A percentile compares a stretch with the other conserved stretches of the same genome.
These are phyloP conservation scores for Diophrys appendiculata DNA, from an alignment of 73 alveolate genomes.

Conservation along the genomic window DNA sequence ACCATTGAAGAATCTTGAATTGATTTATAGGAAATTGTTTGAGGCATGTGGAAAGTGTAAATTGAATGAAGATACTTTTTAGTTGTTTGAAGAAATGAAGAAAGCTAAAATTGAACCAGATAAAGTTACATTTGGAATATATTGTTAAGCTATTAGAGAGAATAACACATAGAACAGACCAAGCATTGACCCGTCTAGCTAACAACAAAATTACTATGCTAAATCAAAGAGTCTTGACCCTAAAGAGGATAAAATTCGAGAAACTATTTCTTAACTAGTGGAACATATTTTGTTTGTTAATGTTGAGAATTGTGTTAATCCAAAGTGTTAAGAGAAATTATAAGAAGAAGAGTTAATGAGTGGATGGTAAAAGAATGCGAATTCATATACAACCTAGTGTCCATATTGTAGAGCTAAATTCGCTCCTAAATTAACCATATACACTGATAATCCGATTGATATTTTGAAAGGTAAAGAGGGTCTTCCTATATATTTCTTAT, in stretches of 20 bases:
- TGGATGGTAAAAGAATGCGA: slow-evolving; percentile 59
- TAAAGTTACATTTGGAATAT: slow-evolving; percentile 60
- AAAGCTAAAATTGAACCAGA: slow-evolving; percentile 64
- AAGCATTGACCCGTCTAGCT: too few relatives aligned
- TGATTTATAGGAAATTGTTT: slow-evolving; percentile 61
- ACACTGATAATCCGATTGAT: slow-evolving; percentile 45
- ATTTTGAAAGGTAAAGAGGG: slow-evolving; percentile 57
- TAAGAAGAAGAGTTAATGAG: slow-evolving; percentile 67
- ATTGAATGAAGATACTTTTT: slow-evolving; percentile 51
- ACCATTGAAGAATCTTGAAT: slow-evolving; percentile 59
- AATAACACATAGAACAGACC: too few relatives aligned
- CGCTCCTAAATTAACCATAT: slow-evolving; percentile 58
- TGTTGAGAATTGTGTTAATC: slow-evolving; percentile 20
- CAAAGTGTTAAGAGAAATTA: slow-evolving; percentile 35
- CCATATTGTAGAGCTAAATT: slow-evolving; percentile 58
- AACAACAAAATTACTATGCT: too few relatives aligned
- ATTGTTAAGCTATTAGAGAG: slow-evolving; percentile 63
- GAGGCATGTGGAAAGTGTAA: slow-evolving; percentile 79
- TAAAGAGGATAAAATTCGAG: too few relatives aligned
- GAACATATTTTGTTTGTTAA: slow-evolving; percentile 14
- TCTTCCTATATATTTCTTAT: slow-evolving; percentile 36
- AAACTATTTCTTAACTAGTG: too few relatives aligned
- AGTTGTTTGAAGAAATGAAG: slow-evolving; percentile 64
- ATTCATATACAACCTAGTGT: slow-evolving; percentile 61
- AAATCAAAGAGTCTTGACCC: too few relatives aligned